Evolutionary conservation across 345 rosid genomes (phyloP), one percentile per base, ranked within the genome.

Genomic region (Erucastrum elatum): DNA sequence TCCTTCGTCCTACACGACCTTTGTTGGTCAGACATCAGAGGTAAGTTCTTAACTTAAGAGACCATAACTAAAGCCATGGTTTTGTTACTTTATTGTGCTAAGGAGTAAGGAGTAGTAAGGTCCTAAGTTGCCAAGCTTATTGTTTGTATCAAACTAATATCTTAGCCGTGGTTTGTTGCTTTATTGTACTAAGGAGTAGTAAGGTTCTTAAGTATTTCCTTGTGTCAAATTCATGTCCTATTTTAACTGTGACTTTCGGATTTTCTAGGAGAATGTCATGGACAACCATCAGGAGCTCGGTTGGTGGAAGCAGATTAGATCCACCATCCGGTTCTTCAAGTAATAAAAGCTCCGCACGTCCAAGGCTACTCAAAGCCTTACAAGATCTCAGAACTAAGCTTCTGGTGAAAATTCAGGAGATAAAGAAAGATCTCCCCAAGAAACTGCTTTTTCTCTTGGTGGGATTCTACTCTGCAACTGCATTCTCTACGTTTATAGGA

Each of bases 381-480:
- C 92, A 72, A 71, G 82, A 77, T 77, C 70, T 94, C 68, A 90
- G 84, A 79, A 79, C 81, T 62, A 87, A 85, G 77, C 65, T 92
- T 63, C 66, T 84, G 27, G 83, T 74, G 53, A 94, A 86, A 80
- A 72, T 92, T 78, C 80, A 66, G 67, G 89, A 85, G 83, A 66
- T 88, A 61, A 86, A 86, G 88, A 88, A 88, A 79, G 85, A 84
- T 78, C 88, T 94, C 46, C 91, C 97, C 0, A 64, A 82, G 77
- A 92, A 94, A 77, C 75, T 94, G 34, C 82, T 94, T 75, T 94
- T 90, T 84, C 90, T 94, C 81, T 79, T 94, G 90, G 90, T 87
- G 3, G 98, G 98, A 16, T 94, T 87, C 78, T 94, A 94, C 68
- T 92, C 91, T 75, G 97, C 98, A 66, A 94, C 84, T 39, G 84